Base-by-base conservation (phyloP, 2,329 filamentous ascomycete species). In the Aspergillus melleus region DNA sequence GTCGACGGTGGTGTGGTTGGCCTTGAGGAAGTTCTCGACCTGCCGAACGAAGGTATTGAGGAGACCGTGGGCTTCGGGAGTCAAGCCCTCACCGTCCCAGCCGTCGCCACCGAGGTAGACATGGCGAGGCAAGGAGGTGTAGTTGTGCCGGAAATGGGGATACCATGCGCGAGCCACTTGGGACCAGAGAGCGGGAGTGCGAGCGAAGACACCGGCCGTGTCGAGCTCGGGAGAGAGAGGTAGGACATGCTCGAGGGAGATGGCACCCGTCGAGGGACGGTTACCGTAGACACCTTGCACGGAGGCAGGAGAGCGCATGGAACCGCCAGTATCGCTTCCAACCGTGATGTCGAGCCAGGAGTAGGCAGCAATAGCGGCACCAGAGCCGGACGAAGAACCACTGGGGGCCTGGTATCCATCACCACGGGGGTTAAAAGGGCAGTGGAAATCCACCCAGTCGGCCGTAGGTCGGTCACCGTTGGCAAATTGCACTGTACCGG, bases 341-440 rank as follows among this genome's bases (percentile, higher is more conserved):
- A 70, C 55, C 6, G 64, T 56, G 22, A 66, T 59, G 42, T 69
- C 66, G 1, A 77, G 63, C 76, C 71, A 77, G 51, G 68, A 64
- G 51, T 77, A 77, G 4, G 69, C 64, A n/a, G 65, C 74, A 5
- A 70, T 66, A 5, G 68, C 71, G 3, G 61, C 61, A 8, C 61
- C 65, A 29, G 62, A 52, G 5, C 70, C 64, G 14, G 65, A 60
- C 2, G 65, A 68, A 1, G 67, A 70, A 3, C 63, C 64, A 6
- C 64, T 57, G 8, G 67, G 62, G 6, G 50, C 54, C 47, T 75
- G 72, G 32, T 76, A 75, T 12, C 75, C 73, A 58, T 69, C 74
- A 6, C 72, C 74, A 16, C 75, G 66, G 12, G 75, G 72, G 49
- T 78, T 78, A 61, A 76, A 77, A 1, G 76, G 76, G 24, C 67